Base-by-base conservation (phyloP, 148 eudicot species). In the Diospyros kaki region DNA sequence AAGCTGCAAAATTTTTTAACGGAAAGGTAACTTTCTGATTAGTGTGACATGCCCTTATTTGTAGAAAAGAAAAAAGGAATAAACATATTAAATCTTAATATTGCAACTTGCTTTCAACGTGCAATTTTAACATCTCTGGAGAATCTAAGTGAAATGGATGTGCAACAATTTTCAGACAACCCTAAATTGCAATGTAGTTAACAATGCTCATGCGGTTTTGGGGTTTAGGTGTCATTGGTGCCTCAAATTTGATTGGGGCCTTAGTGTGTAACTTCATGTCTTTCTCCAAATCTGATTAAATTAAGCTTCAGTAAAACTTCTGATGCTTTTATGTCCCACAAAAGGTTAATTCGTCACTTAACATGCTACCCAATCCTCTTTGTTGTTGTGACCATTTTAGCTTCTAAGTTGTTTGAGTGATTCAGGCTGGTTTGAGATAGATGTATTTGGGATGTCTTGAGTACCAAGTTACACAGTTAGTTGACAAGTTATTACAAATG, bases 1-100 rank as follows among this genome's bases (percentile, higher is more conserved):
- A 92, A 73, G 95, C 93, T 78, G 93, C 98, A 82, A 92, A 87
- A 69, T 61, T 45, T 51, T 90, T 94, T 66, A 94, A 87, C 83
- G 98, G 97, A 61, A 94, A 94, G 97, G 98, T 94, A 86, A 50
- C 4, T 65, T 73, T 60, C 38, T 11, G 7, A 40, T 28, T 58
- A 10, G 51, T 69, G 4, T 41, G 55, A 9, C 50, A 68, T n/a
- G 59, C 10, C 14, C 63, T 74, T 28, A 50, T 73, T 59, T 14
- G 13, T 9, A 60, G 60, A 42, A 46, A 28, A 48, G 67, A 61
- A 11, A 10, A 61, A 54, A 39, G 6, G 58, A 66, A 71, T 3
- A 43, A 41, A 53, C 6, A 15, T 51, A 42, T 58, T 71, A 73
- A 73, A 60, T 48, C 18, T 41, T 46, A 60, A 61, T 45, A 6